phyloP scores from a whole-genome alignment of 768 basidiomycete genomes.

The Pleurotus salmoneostramineus region DNA sequence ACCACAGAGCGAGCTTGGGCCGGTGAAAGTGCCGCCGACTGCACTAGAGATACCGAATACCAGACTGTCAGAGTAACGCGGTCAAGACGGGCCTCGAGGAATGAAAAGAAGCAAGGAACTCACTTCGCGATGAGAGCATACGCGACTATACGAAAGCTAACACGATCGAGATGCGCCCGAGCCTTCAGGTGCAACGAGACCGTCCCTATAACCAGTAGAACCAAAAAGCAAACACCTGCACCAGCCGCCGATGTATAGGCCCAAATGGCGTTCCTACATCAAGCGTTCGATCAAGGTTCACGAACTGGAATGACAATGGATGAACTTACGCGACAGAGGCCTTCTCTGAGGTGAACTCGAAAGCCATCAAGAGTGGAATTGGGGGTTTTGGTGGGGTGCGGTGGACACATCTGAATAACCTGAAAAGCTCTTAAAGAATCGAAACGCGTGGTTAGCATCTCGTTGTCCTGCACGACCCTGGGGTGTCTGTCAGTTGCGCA shows the following conservation, averaged over 20 bases:
- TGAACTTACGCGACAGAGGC: not conserved
- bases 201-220: not conserved
- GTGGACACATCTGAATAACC: no score
- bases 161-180: constrained; percentile 15
- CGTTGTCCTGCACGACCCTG: no score
- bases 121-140: constrained; percentile 17
- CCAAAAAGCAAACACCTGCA: not conserved
- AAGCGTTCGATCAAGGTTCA: not conserved
- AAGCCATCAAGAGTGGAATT: no score
- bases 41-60: constrained; percentile 17
- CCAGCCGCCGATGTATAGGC: not conserved
- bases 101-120: not conserved
- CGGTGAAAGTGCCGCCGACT: constrained; percentile 10
- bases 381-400: no score
- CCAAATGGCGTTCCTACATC: not conserved
- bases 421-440: no score
- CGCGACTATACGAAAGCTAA: constrained; percentile 17
- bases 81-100: not conserved
- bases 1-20: constrained; percentile 13
- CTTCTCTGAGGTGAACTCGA: no score
- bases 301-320: not conserved
- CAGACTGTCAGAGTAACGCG: constrained; percentile 7
- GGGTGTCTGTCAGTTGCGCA: no score
- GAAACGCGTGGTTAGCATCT: no score
- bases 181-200: not conserved